phyloP scores from a whole-genome alignment of 306 rosid genomes.

The Quercus parvula region DNA sequence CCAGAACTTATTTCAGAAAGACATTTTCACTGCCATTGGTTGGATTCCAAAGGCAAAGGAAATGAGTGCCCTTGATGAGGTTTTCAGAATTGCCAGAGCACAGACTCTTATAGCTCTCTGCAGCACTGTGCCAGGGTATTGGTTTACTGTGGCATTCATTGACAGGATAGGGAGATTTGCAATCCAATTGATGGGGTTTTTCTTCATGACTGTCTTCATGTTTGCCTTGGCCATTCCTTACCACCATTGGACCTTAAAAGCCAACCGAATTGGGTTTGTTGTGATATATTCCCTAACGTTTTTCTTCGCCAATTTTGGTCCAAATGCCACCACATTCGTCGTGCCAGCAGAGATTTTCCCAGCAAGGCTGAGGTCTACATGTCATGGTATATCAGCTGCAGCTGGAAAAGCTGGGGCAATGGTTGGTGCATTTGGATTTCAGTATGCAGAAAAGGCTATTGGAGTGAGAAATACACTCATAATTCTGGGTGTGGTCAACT shows the following conservation, averaged over 20 bases:
- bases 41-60: slow-evolving; percentile 73
- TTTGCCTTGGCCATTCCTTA: slow-evolving; percentile 83
- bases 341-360: slow-evolving; percentile 96
- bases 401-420: slow-evolving; percentile 93
- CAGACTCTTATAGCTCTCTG: slow-evolving; percentile 86
- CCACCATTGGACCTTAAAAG: slow-evolving; percentile 68
- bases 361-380: slow-evolving; percentile 74
- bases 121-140: slow-evolving; percentile 86
- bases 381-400: slow-evolving; percentile 91
- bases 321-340: slow-evolving; percentile 76
- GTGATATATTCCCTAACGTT: slow-evolving; percentile 80
- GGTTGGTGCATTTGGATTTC: slow-evolving; percentile 77
- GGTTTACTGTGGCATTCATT: slow-evolving; percentile 82
- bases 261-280: slow-evolving; percentile 69
- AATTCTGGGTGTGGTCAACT: slow-evolving; percentile 53
- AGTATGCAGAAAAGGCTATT: slow-evolving; percentile 46
- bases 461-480: slow-evolving; percentile 62
- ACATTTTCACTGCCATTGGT: slow-evolving; percentile 77
- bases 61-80: slow-evolving; percentile 83
- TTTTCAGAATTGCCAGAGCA: slow-evolving; percentile 66
- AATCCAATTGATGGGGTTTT: slow-evolving; percentile 77
- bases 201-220: slow-evolving; percentile 92
- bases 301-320: slow-evolving; percentile 89
- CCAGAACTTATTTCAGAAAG: slow-evolving; percentile 89
- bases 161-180: slow-evolving; percentile 65